phyloP scores from a whole-genome alignment of 495 filamentous ascomycete genomes.

The Podospora appendiculata region DNA sequence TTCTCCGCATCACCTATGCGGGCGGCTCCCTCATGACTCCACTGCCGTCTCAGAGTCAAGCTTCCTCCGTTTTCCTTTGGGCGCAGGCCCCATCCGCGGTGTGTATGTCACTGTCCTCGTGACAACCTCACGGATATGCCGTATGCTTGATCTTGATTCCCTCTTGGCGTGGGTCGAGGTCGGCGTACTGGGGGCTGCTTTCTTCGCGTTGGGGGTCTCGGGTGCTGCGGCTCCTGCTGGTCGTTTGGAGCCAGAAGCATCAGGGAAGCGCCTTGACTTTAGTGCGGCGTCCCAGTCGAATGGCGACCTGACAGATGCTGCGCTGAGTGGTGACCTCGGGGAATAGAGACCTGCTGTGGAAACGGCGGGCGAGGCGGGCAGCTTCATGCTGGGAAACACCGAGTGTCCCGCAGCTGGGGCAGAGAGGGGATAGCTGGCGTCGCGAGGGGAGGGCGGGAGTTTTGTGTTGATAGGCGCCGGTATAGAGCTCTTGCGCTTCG shows the following conservation, averaged over 20 bases:
- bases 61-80: constrained; percentile 70
- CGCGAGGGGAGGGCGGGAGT: constrained; percentile 35
- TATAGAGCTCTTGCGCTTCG: constrained; percentile 8
- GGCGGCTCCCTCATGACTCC: constrained; percentile 13
- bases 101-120: constrained; percentile 72
- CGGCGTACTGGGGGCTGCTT: constrained; percentile 1
- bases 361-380: constrained; percentile 53
- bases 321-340: constrained; percentile 41
- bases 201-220: constrained; percentile 11
- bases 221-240: constrained; percentile 33
- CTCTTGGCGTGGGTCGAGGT: constrained; percentile 21
- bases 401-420: constrained; percentile 45
- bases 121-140: constrained; percentile 60
- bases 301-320: constrained; percentile 47
- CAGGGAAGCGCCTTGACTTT: constrained; percentile 43
- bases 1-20: no score
- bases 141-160: constrained; percentile 41
- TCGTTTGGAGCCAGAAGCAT: constrained; percentile 20
- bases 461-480: constrained; percentile 22
- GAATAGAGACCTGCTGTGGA: constrained; percentile 37
- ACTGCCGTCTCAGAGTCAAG: constrained; percentile 41
- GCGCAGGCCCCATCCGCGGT: constrained; percentile 59
- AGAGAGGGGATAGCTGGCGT: constrained; percentile 42
- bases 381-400: constrained; percentile 43
- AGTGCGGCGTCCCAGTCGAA: constrained; percentile 55